Percentiles rank a stretch among this genome's conserved stretches.
phyloP scores from a whole-genome alignment of 179 eudicot genomes.

The Silene coronaria region DNA sequence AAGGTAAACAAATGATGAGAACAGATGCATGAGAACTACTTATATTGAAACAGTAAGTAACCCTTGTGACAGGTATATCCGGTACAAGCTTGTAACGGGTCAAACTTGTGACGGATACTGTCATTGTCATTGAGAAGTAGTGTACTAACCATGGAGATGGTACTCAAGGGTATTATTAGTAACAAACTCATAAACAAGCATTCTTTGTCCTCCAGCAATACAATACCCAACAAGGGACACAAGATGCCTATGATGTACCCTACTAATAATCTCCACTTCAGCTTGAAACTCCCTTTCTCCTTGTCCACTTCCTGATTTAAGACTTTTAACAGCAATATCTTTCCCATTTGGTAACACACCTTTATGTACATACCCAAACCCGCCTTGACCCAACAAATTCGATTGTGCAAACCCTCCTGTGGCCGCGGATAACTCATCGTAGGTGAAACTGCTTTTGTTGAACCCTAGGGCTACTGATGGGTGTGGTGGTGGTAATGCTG shows the following conservation, averaged over 20 bases:
- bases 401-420: constrained; percentile 41
- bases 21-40: too few relatives aligned
- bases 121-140: too few relatives aligned
- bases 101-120: too few relatives aligned
- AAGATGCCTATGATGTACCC: constrained; percentile 64
- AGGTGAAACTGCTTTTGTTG: constrained; percentile 42
- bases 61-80: too few relatives aligned
- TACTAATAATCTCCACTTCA: constrained; percentile 62
- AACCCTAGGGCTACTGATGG: constrained; percentile 44
- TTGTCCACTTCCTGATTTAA: constrained; percentile 57
- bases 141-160: constrained; percentile 57
- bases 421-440: constrained; percentile 51
- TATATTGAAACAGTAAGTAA: too few relatives aligned
- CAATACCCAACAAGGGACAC: constrained; percentile 71
- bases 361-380: constrained; percentile 63
- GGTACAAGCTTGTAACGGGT: too few relatives aligned
- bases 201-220: constrained; percentile 49
- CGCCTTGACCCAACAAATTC: constrained; percentile 57
- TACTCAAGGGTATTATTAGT: constrained; percentile 50
- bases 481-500: constrained; percentile 41
- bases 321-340: constrained; percentile 56
- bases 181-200: constrained; percentile 63
- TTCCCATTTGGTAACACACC: constrained; percentile 62
- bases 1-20: too few relatives aligned
- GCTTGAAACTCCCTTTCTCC: constrained; percentile 67